Percentiles rank a stretch among this genome's conserved stretches.
Conservation (phyloP, 108 stramenopile genomes). For the Seminavis robusta region DNA sequence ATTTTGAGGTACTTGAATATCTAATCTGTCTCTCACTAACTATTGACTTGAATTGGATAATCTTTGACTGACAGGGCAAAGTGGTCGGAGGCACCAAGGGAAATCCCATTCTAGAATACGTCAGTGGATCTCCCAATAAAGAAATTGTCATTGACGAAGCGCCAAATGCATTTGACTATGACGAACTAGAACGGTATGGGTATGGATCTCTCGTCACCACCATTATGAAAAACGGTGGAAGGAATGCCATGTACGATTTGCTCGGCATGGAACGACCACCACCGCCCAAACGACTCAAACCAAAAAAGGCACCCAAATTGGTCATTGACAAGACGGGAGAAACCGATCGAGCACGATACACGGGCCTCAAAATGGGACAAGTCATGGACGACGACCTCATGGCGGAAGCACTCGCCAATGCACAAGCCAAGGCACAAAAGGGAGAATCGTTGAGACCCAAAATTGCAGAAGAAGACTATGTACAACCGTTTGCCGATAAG, state of each 20-base stretch:
- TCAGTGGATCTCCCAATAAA: conserved; percentile 73
- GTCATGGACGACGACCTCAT: conserved; percentile 63
- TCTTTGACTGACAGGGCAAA: no score
- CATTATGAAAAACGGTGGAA: conserved; percentile 78
- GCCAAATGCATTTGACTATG: conserved; percentile 77
- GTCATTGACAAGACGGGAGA: conserved; percentile 74
- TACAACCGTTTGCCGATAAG: conserved; percentile 70
- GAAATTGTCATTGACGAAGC: conserved; percentile 47
- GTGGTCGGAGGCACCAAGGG: conserved; percentile 77
- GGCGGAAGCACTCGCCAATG: conserved; percentile 60
- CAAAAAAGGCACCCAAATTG: conserved; percentile 48
- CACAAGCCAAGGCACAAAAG: conserved; percentile 43
- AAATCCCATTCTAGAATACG: conserved; percentile 67
- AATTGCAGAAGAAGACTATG: conserved; percentile 66
- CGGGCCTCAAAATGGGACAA: conserved; percentile 73
- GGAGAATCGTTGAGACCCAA: conserved; percentile 51
- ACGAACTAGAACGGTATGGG: conserved; percentile 69
- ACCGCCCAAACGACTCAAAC: conserved; percentile 20
- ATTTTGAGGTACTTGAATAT: neutral
- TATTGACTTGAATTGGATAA: no score
- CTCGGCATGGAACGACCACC: conserved; percentile 60
- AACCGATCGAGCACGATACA: conserved; percentile 64
- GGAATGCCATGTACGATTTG: conserved; percentile 66
- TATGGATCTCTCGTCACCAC: conserved; percentile 55
- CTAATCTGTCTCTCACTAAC: no score